phyloP scores from a whole-genome alignment of 164 flowering plant species.

The Vitis cinerea region DNA sequence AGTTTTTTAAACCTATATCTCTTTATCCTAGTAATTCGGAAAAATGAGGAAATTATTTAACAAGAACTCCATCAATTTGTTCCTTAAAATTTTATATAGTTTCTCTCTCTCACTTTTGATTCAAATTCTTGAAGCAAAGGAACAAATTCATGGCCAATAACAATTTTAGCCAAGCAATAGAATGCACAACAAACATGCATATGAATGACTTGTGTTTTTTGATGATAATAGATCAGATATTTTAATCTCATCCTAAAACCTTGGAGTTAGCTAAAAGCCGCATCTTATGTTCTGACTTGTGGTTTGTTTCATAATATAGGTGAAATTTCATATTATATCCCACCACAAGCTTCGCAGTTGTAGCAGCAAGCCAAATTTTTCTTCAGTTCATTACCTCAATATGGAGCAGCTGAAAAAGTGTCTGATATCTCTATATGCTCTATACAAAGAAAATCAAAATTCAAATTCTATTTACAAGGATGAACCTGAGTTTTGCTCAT shows the following conservation, averaged over 20 bases:
- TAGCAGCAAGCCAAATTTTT: slow-evolving; percentile 27
- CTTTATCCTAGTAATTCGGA: too few relatives aligned
- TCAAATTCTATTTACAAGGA: slow-evolving; percentile 32
- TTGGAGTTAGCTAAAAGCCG: not conserved
- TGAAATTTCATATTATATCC: slow-evolving; percentile 80
- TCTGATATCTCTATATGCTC: slow-evolving; percentile 55
- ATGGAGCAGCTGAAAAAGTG: slow-evolving; percentile 83
- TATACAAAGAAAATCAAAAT: slow-evolving; percentile 50
- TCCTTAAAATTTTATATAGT: too few relatives aligned
- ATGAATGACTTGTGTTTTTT: not conserved
- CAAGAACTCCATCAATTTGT: too few relatives aligned
- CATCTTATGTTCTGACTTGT: not conserved
- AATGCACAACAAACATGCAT: not conserved
- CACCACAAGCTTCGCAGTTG: slow-evolving; percentile 57
- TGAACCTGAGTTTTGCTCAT: slow-evolving; percentile 77
- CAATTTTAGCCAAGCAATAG: too few relatives aligned
- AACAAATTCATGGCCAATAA: too few relatives aligned
- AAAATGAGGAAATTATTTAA: too few relatives aligned
- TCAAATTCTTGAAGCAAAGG: too few relatives aligned
- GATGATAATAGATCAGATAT: not conserved
- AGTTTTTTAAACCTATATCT: too few relatives aligned
- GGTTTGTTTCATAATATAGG: slow-evolving; percentile 40
- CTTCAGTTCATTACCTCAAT: slow-evolving; percentile 67
- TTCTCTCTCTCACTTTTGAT: too few relatives aligned
- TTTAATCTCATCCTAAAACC: not conserved